Evolutionary conservation across 352 stramenopile genomes (phyloP).

Genomic region (Globisporangium spinosum): DNA sequence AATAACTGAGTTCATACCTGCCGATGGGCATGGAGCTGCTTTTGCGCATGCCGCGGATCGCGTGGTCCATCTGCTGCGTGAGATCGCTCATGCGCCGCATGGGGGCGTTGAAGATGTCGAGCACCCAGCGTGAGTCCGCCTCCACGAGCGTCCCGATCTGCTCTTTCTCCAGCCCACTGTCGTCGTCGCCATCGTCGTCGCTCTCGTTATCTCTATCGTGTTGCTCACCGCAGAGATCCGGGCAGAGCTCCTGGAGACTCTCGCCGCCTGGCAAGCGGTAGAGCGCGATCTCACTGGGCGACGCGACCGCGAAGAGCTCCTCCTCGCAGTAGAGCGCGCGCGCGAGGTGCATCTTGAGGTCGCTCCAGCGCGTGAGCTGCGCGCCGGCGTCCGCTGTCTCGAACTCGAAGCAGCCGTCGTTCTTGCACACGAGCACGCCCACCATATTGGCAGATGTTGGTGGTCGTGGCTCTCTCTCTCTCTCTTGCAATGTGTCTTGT

Average conservation of each 20-base stretch:
- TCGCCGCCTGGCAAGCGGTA: constrained; percentile 55
- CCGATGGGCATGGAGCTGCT: constrained; percentile 18
- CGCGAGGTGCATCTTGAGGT: constrained; percentile 59
- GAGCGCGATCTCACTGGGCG: constrained; percentile 48
- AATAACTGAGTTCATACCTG: constrained; percentile 9
- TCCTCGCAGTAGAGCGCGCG: constrained; percentile 65
- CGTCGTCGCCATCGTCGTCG: background rate
- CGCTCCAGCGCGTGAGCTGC: constrained; percentile 26
- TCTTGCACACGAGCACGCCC: constrained; percentile 74
- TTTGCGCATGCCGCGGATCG: constrained; percentile 47
- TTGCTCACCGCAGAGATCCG: background rate
- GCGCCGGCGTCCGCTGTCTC: constrained; percentile 32
- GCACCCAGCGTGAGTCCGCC: constrained; percentile 59
- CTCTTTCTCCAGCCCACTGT: background rate
- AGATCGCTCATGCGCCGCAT: constrained; percentile 48
- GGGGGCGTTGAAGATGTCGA: constrained; percentile 70
- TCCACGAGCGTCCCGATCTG: constrained; percentile 25
- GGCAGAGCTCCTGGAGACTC: constrained; percentile 24
- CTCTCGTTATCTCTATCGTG: constrained; percentile 5
- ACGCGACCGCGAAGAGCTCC: constrained; percentile 64
- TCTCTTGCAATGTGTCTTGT: background rate
- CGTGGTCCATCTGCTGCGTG: constrained; percentile 52
- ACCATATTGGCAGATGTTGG: constrained; percentile 25
- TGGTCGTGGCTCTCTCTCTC: background rate
- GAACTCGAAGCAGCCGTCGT: constrained; percentile 76